Conservation (phyloP, 352 stramenopile genomes). For the Phytophthora colocasiae region DNA sequence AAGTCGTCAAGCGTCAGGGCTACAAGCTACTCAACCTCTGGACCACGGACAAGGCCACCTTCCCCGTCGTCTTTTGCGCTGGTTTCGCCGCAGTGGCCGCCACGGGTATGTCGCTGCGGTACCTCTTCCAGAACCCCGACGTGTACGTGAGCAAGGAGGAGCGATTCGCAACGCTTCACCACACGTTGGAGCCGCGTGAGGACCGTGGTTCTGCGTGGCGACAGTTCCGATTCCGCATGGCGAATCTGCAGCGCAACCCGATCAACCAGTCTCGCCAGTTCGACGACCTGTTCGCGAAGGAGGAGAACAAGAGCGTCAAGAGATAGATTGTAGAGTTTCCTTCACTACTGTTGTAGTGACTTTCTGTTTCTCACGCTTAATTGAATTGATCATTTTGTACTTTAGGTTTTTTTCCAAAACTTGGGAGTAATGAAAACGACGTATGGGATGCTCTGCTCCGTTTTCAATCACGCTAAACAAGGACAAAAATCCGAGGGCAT, state of each 20-base stretch:
- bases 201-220: conserved; percentile 54
- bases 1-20: conserved; percentile 27
- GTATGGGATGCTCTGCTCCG: no score
- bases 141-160: conserved; percentile 75
- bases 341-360: no score
- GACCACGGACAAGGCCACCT: conserved; percentile 65
- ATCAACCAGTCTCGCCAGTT: conserved; percentile 82
- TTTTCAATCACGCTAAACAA: no score
- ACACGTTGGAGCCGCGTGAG: conserved; percentile 45
- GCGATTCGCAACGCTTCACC: conserved; percentile 51
- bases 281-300: conserved; percentile 61
- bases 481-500: no score
- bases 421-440: no score
- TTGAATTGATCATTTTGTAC: no score
- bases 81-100: conserved; percentile 41
- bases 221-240: conserved; percentile 72
- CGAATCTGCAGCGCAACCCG: conserved; percentile 68
- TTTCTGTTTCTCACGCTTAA: no score
- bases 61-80: conserved; percentile 65
- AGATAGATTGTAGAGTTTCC: no score
- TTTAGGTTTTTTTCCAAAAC: no score
- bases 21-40: conserved; percentile 60
- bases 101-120: conserved; percentile 46
- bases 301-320: conserved; percentile 42
- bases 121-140: conserved; percentile 64